phyloP scores from a whole-genome alignment of 2,329 filamentous ascomycete species.

The Xylaria digitata region DNA sequence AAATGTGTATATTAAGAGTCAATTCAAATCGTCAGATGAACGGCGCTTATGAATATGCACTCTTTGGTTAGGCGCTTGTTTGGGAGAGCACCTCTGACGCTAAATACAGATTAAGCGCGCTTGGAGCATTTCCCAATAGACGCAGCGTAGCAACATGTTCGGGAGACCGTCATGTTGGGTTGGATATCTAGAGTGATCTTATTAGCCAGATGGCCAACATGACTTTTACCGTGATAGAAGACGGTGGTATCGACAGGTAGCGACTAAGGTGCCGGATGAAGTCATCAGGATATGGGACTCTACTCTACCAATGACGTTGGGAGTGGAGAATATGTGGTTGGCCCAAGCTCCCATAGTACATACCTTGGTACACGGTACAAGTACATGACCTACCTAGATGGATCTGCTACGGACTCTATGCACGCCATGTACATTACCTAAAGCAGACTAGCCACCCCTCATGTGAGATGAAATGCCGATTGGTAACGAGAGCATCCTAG shows the following conservation, averaged over 20 bases:
- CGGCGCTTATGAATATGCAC: conserved; percentile 12
- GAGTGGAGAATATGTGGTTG: conserved; percentile 13
- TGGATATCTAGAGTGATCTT: neutral
- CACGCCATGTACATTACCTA: neutral
- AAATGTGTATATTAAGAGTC: conserved; percentile 15
- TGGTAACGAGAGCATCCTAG: conserved; percentile 23
- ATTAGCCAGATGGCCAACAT: neutral
- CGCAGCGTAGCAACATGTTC: conserved; percentile 14
- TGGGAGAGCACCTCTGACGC: neutral
- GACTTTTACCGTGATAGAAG: conserved; percentile 9
- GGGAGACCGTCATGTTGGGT: neutral
- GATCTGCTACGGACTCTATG: no score
- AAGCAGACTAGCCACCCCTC: neutral
- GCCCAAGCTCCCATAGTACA: conserved; percentile 33
- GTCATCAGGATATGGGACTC: conserved; percentile 17
- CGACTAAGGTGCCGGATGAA: conserved; percentile 5
- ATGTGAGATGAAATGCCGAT: conserved; percentile 30
- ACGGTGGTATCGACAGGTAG: neutral
- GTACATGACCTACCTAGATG: no score
- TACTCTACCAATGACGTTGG: conserved; percentile 2
- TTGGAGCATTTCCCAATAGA: conserved; percentile 6
- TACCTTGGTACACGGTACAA: neutral
- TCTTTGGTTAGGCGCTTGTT: conserved; percentile 22
- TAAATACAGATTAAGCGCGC: conserved; percentile 22
- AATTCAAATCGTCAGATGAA: conserved; percentile 12